These are phyloP conservation scores for Ganoderma resinaceum DNA, from an alignment of 1,284 basidiomycete genomes.

Conservation along the genomic window DNA sequence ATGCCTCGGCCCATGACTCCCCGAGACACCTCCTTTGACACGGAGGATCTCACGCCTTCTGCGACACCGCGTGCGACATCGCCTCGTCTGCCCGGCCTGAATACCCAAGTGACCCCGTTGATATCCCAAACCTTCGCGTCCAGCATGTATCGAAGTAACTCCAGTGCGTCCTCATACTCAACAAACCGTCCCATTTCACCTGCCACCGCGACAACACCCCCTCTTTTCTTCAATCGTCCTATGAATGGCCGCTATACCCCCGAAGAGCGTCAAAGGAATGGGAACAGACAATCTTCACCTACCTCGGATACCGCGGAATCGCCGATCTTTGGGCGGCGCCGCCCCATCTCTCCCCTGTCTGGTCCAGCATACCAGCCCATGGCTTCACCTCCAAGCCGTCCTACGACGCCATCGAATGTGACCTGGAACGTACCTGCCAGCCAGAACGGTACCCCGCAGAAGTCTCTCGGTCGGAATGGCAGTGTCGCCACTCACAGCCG, in stretches of 20 bases:
- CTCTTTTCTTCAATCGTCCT: conserved; percentile 63
- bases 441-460: conserved; percentile 30
- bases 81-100: conserved; percentile 49
- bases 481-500: conserved; percentile 56
- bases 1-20: conserved; percentile 90
- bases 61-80: conserved; percentile 82
- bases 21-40: conserved; percentile 61
- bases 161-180: conserved; percentile 52
- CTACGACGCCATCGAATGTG: conserved; percentile 75
- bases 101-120: conserved; percentile 40
- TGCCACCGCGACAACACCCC: conserved; percentile 47
- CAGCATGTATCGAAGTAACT: conserved; percentile 55
- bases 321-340: conserved; percentile 59
- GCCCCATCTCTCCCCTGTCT: conserved; percentile 73
- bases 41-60: conserved; percentile 73
- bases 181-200: conserved; percentile 55
- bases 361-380: conserved; percentile 66
- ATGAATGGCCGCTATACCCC: conserved; percentile 68
- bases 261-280: conserved; percentile 49
- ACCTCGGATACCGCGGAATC: conserved; percentile 49
- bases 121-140: conserved; percentile 44
- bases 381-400: conserved; percentile 31
- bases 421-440: conserved; percentile 52
- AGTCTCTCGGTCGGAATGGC: conserved; percentile 39
- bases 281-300: conserved; percentile 31